Percentiles rank a stretch among this genome's conserved stretches.
Evolutionary conservation across 164 flowering plant species (phyloP).

Genomic region (Magnolia sinica): DNA sequence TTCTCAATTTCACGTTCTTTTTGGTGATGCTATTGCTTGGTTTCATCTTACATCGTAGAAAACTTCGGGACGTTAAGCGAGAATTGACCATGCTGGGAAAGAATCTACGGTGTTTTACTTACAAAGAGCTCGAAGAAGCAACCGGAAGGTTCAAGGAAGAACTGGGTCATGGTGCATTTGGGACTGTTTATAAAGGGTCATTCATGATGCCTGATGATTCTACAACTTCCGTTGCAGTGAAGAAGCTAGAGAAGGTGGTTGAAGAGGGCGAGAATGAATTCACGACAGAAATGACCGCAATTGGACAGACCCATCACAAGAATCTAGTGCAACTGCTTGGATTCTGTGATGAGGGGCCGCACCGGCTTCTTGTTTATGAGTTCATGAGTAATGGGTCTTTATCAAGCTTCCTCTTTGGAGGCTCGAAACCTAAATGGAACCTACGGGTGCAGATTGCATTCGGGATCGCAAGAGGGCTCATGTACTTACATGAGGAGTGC

Average conservation of each 20-base stretch:
- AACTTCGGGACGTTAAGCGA: neutral
- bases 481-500: constrained; percentile 25
- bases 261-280: constrained; percentile 17
- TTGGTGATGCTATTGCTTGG: neutral
- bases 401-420: constrained; percentile 19
- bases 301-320: constrained; percentile 28
- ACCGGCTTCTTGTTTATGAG: constrained; percentile 23
- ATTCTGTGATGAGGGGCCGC: constrained; percentile 22
- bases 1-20: constrained; percentile 4
- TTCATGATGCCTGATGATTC: neutral
- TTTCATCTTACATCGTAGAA: neutral
- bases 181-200: constrained; percentile 18
- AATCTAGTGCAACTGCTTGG: constrained; percentile 23
- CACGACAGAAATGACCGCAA: constrained; percentile 18
- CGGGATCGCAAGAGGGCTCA: constrained; percentile 23
- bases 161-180: constrained; percentile 15
- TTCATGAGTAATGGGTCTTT: constrained; percentile 24
- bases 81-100: neutral
- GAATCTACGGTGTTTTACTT: constrained; percentile 14
- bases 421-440: constrained; percentile 17
- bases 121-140: constrained; percentile 21
- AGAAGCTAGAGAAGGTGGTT: constrained; percentile 15
- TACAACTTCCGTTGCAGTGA: constrained; percentile 16
- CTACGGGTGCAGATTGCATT: constrained; percentile 16
- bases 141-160: constrained; percentile 18